Percentiles rank a stretch among this genome's conserved stretches.
Evolutionary conservation across 2,329 filamentous ascomycete species (phyloP).

Genomic region (Trichophyton benhamiae): DNA sequence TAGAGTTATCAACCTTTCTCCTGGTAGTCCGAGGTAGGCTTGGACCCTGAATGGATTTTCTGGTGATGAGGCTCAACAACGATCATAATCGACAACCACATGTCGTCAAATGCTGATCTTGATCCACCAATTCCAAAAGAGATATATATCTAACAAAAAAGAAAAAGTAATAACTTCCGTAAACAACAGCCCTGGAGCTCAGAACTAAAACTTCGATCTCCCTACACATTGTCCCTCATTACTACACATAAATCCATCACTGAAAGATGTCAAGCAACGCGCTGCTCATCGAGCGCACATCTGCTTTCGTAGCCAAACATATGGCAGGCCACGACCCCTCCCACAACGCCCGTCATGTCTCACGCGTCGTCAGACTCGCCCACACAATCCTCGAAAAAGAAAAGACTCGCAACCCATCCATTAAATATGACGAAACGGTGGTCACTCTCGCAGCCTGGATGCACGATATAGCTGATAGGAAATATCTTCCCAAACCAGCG

Average conservation of each 20-base stretch:
- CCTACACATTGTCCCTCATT: not conserved
- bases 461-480: slow-evolving; percentile 83
- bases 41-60: too few relatives aligned
- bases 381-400: slow-evolving; percentile 49
- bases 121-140: too few relatives aligned
- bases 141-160: too few relatives aligned
- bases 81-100: too few relatives aligned
- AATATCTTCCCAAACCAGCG: slow-evolving; percentile 45
- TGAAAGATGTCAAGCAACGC: slow-evolving; percentile 19
- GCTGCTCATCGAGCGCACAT: slow-evolving; percentile 44
- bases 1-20: not conserved
- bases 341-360: slow-evolving; percentile 52
- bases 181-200: too few relatives aligned
- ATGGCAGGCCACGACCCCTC: slow-evolving; percentile 55
- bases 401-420: slow-evolving; percentile 14
- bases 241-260: not conserved
- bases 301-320: slow-evolving; percentile 54
- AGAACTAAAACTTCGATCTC: not conserved
- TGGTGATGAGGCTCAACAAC: too few relatives aligned
- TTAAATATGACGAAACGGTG: slow-evolving; percentile 40
- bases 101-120: too few relatives aligned
- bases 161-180: too few relatives aligned
- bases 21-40: not conserved
- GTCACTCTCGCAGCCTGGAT: slow-evolving; percentile 61
- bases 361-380: slow-evolving; percentile 64